phyloP scores from a whole-genome alignment of 2,329 filamentous ascomycete genomes.

The Passalora sequoiae region DNA sequence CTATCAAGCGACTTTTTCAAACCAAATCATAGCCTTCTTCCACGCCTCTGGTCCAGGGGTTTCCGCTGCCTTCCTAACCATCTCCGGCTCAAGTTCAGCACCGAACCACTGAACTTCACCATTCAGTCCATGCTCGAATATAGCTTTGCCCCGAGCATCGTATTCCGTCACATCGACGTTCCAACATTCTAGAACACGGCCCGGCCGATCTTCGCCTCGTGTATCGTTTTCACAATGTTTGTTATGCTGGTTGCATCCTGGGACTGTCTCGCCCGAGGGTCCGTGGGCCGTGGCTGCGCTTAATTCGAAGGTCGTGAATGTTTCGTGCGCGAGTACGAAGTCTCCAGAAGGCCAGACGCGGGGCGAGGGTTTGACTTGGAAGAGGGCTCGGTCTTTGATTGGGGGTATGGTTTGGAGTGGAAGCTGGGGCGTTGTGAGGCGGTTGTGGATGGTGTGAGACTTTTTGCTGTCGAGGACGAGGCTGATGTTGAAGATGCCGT shows the following conservation, averaged over 20 bases:
- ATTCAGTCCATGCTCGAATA: constrained; percentile 6
- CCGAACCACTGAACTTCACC: constrained; percentile 6
- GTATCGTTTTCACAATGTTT: no score
- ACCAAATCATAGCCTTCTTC: constrained; percentile 21
- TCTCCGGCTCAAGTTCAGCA: constrained; percentile 11
- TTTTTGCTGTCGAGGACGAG: neutral
- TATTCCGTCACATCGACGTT: constrained; percentile 5
- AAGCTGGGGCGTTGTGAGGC: neutral
- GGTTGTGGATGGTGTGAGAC: neutral
- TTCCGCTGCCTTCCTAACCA: constrained; percentile 9
- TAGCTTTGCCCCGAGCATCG: neutral
- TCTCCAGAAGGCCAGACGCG: no score
- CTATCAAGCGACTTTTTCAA: constrained; percentile 6
- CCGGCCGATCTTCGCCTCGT: no score
- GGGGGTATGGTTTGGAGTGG: no score
- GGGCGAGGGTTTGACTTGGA: no score
- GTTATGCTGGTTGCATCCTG: no score
- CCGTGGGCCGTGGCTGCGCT: no score
- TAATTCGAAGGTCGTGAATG: no score
- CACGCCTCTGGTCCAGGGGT: constrained; percentile 5
- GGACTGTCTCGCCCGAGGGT: no score
- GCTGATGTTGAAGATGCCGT: constrained; percentile 12
- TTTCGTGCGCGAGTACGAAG: no score
- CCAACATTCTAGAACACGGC: constrained; percentile 4
- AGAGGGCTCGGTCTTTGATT: no score